Evolutionary conservation across 140 eudicot genomes (phyloP).

Genomic region (Senecio squalidus): DNA sequence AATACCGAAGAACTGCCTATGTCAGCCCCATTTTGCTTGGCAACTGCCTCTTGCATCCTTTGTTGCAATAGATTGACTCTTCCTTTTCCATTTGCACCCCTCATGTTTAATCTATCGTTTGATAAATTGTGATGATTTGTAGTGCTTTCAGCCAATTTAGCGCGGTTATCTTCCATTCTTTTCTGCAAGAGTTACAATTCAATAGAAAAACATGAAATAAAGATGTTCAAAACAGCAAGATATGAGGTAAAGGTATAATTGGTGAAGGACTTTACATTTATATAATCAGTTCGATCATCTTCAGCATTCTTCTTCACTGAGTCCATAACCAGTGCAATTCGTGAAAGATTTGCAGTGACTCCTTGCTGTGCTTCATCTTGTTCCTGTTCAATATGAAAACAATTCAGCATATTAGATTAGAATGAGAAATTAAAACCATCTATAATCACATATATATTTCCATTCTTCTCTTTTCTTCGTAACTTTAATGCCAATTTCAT

Average conservation of each 20-base stretch:
- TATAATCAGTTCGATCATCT: conserved; percentile 45
- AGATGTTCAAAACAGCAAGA: not conserved
- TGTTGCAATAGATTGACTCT: conserved; percentile 38
- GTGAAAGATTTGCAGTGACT: conserved; percentile 25
- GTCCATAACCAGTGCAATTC: conserved; percentile 45
- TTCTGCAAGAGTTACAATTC: conserved; percentile 45
- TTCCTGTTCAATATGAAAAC: conserved; percentile 29
- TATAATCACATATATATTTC: no score
- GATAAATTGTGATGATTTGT: conserved; percentile 36
- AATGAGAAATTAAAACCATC: not conserved
- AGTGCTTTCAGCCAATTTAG: conserved; percentile 47
- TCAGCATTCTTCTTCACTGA: conserved; percentile 51
- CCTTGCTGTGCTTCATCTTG: conserved; percentile 41
- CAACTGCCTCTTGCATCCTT: conserved; percentile 69
- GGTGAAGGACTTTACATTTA: conserved; percentile 49
- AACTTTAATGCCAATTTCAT: no score
- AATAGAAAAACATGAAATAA: conserved; percentile 1
- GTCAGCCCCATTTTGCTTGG: conserved; percentile 55
- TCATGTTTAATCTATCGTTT: conserved; percentile 43
- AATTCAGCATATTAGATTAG: not conserved
- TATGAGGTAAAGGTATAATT: not conserved
- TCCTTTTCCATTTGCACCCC: conserved; percentile 15
- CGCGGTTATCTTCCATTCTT: conserved; percentile 52
- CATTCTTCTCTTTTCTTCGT: no score
- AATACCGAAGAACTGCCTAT: conserved; percentile 52